Base-by-base conservation (phyloP, 1,139 yeast species). In the Yamadazyma dendronema region DNA sequence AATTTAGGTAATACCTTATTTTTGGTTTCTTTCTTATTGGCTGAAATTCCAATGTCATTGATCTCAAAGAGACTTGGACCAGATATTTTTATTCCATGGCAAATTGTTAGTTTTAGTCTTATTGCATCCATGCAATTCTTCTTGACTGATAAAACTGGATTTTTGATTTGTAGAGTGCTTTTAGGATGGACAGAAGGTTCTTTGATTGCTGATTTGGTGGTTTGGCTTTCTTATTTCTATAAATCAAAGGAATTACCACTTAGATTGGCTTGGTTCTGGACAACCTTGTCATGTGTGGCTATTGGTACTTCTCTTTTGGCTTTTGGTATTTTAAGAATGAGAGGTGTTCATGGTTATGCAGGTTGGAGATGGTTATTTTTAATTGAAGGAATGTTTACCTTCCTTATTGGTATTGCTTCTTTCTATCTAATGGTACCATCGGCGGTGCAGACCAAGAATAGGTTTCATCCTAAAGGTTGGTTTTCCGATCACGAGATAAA, bases 331-430 rank as follows among this genome's bases (percentile, higher is more conserved):
- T 55, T 62, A 39, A 51, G 57, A 41, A 43, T 56, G 50, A 44
- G 59, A 41, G 55, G 56, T n/a, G 33, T 44, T 9, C 43, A 63
- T 65, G 57, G 57, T 2, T 38, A 43, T 36, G 53, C 57, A 25
- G 85, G 86, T 15, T 81, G 86, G 86, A 65, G 74, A 46, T 81
- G 82, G 81, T 58, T 83, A 17, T 83, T 82, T 49, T 52, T 83
- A 17, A 61, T 83, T 36, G 89, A 82, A 52, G 89, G 89, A 1
- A 39, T 71, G 2, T 52, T 79, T 37, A 80, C 88, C 1, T 56
- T 82, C 4, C 21, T 54, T 2, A 67, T 83, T 50, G 89, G 88
- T 0, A 35, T 81, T 28, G 52, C 62, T 14, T 63, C 80, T 1
- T 73, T 61, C 39, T 77, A 73, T 52, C 57, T 71, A 42, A 79